phyloP scores from a whole-genome alignment of 1,139 yeast species.

The Hyphopichia pseudoburtonii region DNA sequence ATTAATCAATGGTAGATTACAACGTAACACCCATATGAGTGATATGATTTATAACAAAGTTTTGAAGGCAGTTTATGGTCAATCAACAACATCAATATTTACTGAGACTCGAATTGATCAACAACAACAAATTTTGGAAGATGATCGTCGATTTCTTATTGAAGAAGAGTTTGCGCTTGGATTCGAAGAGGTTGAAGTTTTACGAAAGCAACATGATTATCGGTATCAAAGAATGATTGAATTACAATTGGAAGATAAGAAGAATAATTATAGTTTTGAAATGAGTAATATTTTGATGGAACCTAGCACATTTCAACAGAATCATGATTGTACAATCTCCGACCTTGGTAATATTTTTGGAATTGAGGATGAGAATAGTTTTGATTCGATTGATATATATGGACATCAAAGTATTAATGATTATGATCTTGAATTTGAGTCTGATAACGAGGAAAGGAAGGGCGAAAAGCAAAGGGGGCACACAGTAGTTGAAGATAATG shows the following conservation, averaged over 20 bases:
- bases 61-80: background rate
- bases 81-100: background rate
- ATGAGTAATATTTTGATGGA: background rate
- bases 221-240: slow-evolving; percentile 5
- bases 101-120: too few relatives aligned
- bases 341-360: slow-evolving; percentile 7
- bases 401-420: slow-evolving; percentile 2
- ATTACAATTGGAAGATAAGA: slow-evolving; percentile 3
- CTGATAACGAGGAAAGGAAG: slow-evolving; percentile 16
- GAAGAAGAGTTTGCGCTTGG: slow-evolving; percentile 25
- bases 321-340: slow-evolving; percentile 1
- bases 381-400: slow-evolving; percentile 8
- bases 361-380: slow-evolving; percentile 11
- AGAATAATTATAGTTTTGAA: background rate
- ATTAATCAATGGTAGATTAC: slow-evolving; percentile 24
- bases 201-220: background rate
- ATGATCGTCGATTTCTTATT: slow-evolving; percentile 45
- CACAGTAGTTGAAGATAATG: slow-evolving; percentile 2
- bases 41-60: slow-evolving; percentile 3
- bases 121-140: slow-evolving; percentile 19
- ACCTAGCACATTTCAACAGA: background rate
- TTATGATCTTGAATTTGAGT: slow-evolving; percentile 13
- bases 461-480: background rate
- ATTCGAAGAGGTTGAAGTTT: slow-evolving; percentile 6
- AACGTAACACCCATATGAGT: slow-evolving; percentile 14